Evolutionary conservation across 306 rosid genomes (phyloP).

Genomic region (Medicago truncatula): MtrunA17r5.0-ANR NC_053048.1:43518501-43519000

Average conservation of each 20-base stretch:
- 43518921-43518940: constrained; percentile 91
- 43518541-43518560: neutral
- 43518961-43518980: constrained; percentile 70
- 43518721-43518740: constrained; percentile 21
- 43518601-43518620: neutral
- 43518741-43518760: constrained; percentile 1
- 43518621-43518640: neutral
- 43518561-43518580: neutral
- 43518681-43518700: no score
- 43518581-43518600: neutral
- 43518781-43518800: neutral
- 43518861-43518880: constrained; percentile 82
- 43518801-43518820: constrained; percentile 76
- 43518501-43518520: no score
- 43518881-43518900: constrained; percentile 72
- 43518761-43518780: constrained; percentile 1
- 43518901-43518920: constrained; percentile 90
- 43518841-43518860: constrained; percentile 91
- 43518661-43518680: no score
- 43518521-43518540: no score
- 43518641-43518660: no score
- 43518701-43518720: neutral
- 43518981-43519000: constrained; percentile 90
- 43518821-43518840: constrained; percentile 86
- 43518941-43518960: constrained; percentile 78